Evolutionary conservation across 1,284 basidiomycete genomes (phyloP), one percentile per base, ranked within the genome.

Genomic region (Trichosporon ovoides): DNA sequence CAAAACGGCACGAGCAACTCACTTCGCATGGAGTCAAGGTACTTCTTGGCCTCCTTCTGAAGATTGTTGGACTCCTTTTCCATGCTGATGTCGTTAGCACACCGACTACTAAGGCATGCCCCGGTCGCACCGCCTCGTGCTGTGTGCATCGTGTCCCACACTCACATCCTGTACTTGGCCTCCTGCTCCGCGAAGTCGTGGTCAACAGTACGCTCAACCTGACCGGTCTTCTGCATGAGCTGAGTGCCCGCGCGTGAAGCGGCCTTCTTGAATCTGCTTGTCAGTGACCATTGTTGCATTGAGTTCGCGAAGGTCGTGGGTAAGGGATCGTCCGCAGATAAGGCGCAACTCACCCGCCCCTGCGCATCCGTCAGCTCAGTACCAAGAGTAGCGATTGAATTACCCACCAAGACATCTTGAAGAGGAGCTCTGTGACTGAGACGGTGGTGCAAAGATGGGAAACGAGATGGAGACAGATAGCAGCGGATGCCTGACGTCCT

Each of bases 171-270:
- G 81, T 87, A 98, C 73, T 91, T 91, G 52, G 85, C 83, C 74
- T 96, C 91, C 77, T 97, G 92, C 60, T 95, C 88, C 31, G 87
- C 83, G 74, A 97, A 98, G 72, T 97, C 93, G 58, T 88, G 81
- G 78, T 98, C 95, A 28, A 97, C 84, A 0, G 95, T 98, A 31
- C 91, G 83, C 74, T 98, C 95, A 59, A 98, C 89, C 78, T 98
- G 93, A 60, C 94, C 94, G 1, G 94, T 97, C 85, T 95, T 95
- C 81, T 95, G 91, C 77, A 94, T 84, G 70, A 95, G 83, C 68
- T 91, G 91, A 22, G 94, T 98, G 54, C 91, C 91, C 52, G 91
- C 90, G 62, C 93, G 84, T 77, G 91, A 92, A 60, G 96, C 84
- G 31, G 90, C 87, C 81, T 97, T 97, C 82, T 96, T 95, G 81